These are phyloP conservation scores for Ramularia collo-cygni DNA, from an alignment of 2,329 filamentous ascomycete species.

Conservation along the genomic window DNA sequence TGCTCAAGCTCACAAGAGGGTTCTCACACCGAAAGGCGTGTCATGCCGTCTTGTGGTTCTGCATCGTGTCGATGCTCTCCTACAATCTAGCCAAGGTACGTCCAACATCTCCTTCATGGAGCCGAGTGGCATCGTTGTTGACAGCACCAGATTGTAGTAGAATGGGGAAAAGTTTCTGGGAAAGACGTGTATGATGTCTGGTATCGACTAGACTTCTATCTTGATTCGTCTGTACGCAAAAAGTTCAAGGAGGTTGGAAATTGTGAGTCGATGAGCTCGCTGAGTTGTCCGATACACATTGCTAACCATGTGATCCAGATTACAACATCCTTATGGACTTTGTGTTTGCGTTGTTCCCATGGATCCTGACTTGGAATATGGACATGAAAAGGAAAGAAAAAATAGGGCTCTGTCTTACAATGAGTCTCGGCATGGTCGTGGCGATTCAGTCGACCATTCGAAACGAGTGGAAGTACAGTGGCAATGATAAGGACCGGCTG, in stretches of 20 bases:
- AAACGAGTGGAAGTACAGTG: slow-evolving; percentile 44
- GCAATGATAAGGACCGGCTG: slow-evolving; percentile 33
- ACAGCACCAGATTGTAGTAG: slow-evolving; percentile 33
- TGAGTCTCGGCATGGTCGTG: slow-evolving; percentile 47
- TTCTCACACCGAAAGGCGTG: slow-evolving; percentile 16
- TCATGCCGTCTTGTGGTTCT: slow-evolving; percentile 40
- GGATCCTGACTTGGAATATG: slow-evolving; percentile 44
- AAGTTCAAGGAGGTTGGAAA: slow-evolving; percentile 48
- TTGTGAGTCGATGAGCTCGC: slow-evolving; percentile 30
- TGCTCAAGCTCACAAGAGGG: slow-evolving; percentile 39
- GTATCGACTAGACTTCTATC: slow-evolving; percentile 43
- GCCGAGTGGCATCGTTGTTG: neutral
- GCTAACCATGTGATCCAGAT: slow-evolving; percentile 31
- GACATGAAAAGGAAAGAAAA: slow-evolving; percentile 46
- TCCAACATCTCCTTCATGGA: neutral
- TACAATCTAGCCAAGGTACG: slow-evolving; percentile 42
- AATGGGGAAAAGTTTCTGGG: slow-evolving; percentile 45
- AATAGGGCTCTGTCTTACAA: slow-evolving; percentile 44
- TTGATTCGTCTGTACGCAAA: slow-evolving; percentile 34
- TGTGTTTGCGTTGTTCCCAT: slow-evolving; percentile 44
- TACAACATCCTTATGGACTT: slow-evolving; percentile 52
- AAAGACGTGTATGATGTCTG: slow-evolving; percentile 40
- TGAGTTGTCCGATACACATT: too few relatives aligned
- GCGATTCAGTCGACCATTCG: slow-evolving; percentile 45
- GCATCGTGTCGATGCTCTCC: slow-evolving; percentile 44